phyloP scores from a whole-genome alignment of 2,329 filamentous ascomycete species.

The Penicillium sp. region DNA sequence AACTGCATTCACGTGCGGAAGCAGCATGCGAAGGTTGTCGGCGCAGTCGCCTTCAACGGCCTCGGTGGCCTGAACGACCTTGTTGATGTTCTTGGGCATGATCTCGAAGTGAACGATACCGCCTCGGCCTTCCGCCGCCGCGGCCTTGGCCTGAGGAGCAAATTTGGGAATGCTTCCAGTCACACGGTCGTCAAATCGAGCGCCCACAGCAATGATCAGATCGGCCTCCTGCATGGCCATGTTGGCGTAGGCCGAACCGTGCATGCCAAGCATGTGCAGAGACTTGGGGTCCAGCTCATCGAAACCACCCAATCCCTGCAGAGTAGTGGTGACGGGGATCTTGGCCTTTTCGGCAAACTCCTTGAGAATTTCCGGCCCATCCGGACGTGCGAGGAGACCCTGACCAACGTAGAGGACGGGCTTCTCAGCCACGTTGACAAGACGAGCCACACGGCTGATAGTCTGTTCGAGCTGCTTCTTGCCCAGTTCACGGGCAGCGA shows the following conservation, averaged over 20 bases:
- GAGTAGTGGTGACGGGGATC: conserved; percentile 91
- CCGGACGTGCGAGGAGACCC: conserved; percentile 72
- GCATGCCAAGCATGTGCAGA: conserved; percentile 98
- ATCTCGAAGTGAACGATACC: conserved; percentile 98
- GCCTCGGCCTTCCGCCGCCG: conserved; percentile 76
- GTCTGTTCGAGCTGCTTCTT: conserved; percentile 66
- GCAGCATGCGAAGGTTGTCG: conserved; percentile 65
- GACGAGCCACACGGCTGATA: conserved; percentile 68
- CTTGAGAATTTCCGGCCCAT: conserved; percentile 72
- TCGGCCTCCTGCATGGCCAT: conserved; percentile 97
- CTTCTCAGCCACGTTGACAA: conserved; percentile 87
- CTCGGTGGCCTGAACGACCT: conserved; percentile 93
- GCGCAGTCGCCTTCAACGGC: conserved; percentile 90
- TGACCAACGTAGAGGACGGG: conserved; percentile 93
- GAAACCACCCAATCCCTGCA: conserved; percentile 86
- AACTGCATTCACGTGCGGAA: conserved; percentile 64
- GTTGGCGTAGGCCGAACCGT: conserved; percentile 94
- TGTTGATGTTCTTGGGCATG: conserved; percentile 99
- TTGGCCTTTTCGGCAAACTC: conserved; percentile 83
- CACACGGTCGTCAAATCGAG: conserved; percentile 93
- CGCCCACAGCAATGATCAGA: conserved; percentile 88
- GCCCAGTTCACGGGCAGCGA: conserved; percentile 68
- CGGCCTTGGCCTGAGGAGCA: conserved; percentile 77
- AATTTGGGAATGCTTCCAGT: conserved; percentile 78
- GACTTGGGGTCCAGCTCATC: conserved; percentile 93